Evolutionary conservation across 768 basidiomycete species (phyloP).

Genomic region (Mycena amicta): DNA sequence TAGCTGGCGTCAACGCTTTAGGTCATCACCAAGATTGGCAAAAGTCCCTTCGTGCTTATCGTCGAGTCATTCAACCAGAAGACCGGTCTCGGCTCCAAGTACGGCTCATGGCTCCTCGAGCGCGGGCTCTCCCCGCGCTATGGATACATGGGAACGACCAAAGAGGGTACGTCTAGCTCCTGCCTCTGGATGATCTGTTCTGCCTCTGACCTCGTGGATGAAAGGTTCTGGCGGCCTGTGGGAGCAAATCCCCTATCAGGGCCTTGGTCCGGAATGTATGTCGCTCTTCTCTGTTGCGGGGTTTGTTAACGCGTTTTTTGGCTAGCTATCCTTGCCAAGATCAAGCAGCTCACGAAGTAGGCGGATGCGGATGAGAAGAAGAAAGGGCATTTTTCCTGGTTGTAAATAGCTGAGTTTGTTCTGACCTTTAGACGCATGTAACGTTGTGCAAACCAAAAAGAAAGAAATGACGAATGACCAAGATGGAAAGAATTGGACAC

Average conservation of each 20-base stretch:
- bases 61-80: slow-evolving; percentile 88
- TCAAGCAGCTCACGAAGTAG: slow-evolving; percentile 46
- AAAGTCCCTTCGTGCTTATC: slow-evolving; percentile 77
- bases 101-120: slow-evolving; percentile 86
- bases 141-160: slow-evolving; percentile 77
- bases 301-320: slow-evolving; percentile 16
- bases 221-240: slow-evolving; percentile 65
- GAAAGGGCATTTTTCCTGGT: neutral
- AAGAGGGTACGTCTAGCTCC: slow-evolving; percentile 52
- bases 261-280: slow-evolving; percentile 77
- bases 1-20: slow-evolving; percentile 23
- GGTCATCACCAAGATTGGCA: slow-evolving; percentile 71
- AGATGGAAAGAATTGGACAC: no score
- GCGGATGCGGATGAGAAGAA: neutral
- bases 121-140: slow-evolving; percentile 80
- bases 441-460: neutral
- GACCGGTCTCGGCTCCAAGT: slow-evolving; percentile 88
- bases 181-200: neutral
- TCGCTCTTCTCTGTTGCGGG: slow-evolving; percentile 18
- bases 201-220: no score
- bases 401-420: neutral
- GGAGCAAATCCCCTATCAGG: slow-evolving; percentile 85
- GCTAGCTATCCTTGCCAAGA: slow-evolving; percentile 53
- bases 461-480: no score
- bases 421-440: neutral